A percentile compares a stretch with the other conserved stretches of the same genome.
These are phyloP conservation scores for Streptanthus diversifolius DNA, from an alignment of 345 rosid genomes.

Conservation along the genomic window DNA sequence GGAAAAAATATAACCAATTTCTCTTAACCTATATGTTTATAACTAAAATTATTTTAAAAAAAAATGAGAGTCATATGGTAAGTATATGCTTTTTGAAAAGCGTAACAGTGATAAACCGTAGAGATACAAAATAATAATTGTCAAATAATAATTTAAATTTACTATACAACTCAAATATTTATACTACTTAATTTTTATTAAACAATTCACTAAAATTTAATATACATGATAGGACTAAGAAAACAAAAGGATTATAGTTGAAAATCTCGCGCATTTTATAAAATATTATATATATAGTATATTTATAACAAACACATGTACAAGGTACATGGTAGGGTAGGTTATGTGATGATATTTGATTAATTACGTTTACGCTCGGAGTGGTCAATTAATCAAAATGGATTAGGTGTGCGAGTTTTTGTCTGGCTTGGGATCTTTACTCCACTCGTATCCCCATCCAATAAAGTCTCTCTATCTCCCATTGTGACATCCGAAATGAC, in stretches of 20 bases:
- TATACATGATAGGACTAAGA: background rate
- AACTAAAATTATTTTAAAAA: background rate
- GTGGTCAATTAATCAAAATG: constrained; percentile 23
- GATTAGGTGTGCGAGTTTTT: constrained; percentile 28
- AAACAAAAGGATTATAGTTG: background rate
- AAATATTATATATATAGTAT: background rate
- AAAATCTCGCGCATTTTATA: background rate
- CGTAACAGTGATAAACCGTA: background rate
- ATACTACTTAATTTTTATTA: background rate
- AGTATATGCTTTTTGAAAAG: background rate
- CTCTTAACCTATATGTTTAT: background rate
- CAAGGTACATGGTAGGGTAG: constrained; percentile 17
- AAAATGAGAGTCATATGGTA: background rate
- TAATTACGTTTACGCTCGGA: constrained; percentile 14
- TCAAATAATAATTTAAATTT: background rate
- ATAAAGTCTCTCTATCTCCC: constrained; percentile 16
- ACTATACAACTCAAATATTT: background rate
- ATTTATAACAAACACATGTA: constrained; percentile 10
- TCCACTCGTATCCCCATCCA: constrained; percentile 35
- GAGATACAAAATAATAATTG: background rate
- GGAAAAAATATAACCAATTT: background rate
- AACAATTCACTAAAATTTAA: background rate
- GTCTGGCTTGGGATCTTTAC: constrained; percentile 31
- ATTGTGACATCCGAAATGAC: constrained; percentile 33
- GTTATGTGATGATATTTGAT: constrained; percentile 10